These are phyloP conservation scores for Huntiella decipiens DNA, from an alignment of 2,329 filamentous ascomycete genomes.

Conservation along the genomic window DNA sequence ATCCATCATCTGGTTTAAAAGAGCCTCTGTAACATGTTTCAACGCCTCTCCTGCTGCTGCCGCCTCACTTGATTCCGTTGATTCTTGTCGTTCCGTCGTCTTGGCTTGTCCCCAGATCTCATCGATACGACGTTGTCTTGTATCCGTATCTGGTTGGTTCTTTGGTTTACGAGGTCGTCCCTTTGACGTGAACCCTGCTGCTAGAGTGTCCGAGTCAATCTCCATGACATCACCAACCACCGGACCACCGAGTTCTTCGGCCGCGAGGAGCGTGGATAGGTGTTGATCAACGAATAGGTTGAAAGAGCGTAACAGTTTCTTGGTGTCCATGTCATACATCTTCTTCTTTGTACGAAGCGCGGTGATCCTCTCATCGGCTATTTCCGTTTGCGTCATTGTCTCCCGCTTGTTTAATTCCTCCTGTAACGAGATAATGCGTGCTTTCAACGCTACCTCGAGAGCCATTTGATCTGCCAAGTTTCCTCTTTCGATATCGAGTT, in stretches of 20 bases:
- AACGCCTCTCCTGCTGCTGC: conserved; percentile 36
- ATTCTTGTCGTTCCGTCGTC: conserved; percentile 14
- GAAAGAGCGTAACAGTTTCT: conserved; percentile 41
- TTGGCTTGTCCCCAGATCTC: conserved; percentile 37
- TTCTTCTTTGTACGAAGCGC: conserved; percentile 40
- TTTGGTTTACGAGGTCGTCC: conserved; percentile 35
- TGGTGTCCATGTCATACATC: conserved; percentile 40
- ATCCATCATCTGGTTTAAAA: conserved; percentile 39
- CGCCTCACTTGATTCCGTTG: conserved; percentile 25
- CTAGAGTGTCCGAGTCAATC: conserved; percentile 38
- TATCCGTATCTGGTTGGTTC: conserved; percentile 25
- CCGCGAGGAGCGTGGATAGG: conserved; percentile 58
- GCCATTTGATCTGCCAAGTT: conserved; percentile 35
- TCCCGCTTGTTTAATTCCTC: conserved; percentile 36
- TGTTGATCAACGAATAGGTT: conserved; percentile 51
- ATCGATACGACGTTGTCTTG: conserved; percentile 40
- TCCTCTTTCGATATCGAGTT: conserved; percentile 31
- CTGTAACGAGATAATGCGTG: conserved; percentile 40
- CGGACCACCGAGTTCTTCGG: conserved; percentile 67
- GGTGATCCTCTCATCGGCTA: conserved; percentile 41
- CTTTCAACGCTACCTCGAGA: conserved; percentile 32
- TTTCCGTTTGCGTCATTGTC: conserved; percentile 39
- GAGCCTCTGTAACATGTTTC: conserved; percentile 37
- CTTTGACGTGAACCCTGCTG: conserved; percentile 39
- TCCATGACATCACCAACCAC: conserved; percentile 59